Evolutionary conservation across 2,329 filamentous ascomycete genomes (phyloP).

Genomic region (Diaporthe sp.): DNA sequence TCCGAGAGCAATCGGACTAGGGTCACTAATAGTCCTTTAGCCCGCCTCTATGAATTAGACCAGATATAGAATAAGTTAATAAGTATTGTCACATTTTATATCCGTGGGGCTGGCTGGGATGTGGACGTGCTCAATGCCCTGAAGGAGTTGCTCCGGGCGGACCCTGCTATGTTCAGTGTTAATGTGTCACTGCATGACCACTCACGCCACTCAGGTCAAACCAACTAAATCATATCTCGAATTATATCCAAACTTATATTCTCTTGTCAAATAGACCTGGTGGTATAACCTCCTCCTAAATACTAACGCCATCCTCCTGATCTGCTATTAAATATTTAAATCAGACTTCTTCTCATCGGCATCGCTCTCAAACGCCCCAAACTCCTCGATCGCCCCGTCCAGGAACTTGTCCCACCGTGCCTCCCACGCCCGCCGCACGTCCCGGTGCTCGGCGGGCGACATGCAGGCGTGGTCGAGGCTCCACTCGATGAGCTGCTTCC

Average conservation of each 20-base stretch:
- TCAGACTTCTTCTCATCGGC: not conserved
- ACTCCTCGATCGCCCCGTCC: conserved; percentile 57
- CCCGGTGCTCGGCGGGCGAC: conserved; percentile 50
- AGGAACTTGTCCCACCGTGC: conserved; percentile 69
- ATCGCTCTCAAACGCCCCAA: conserved; percentile 40
- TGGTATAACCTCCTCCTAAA: not conserved
- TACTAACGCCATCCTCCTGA: not conserved
- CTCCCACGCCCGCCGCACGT: conserved; percentile 58
- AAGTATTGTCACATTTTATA: no score
- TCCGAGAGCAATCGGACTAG: no score
- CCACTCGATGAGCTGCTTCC: conserved; percentile 75
- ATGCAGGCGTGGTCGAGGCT: conserved; percentile 71
- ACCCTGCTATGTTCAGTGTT: no score
- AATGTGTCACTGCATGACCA: not conserved
- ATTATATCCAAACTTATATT: not conserved
- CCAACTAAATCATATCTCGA: not conserved
- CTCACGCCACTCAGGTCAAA: not conserved
- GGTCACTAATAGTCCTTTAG: no score
- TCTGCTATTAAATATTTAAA: not conserved
- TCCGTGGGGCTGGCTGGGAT: no score
- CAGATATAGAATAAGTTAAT: no score
- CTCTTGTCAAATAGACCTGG: not conserved
- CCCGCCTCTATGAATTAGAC: no score
- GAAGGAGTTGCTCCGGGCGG: no score
- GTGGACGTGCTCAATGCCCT: no score